A percentile compares a stretch with the other conserved stretches of the same genome.
phyloP scores from a whole-genome alignment of 495 filamentous ascomycete genomes.

The Aspergillus haitiensis region DNA sequence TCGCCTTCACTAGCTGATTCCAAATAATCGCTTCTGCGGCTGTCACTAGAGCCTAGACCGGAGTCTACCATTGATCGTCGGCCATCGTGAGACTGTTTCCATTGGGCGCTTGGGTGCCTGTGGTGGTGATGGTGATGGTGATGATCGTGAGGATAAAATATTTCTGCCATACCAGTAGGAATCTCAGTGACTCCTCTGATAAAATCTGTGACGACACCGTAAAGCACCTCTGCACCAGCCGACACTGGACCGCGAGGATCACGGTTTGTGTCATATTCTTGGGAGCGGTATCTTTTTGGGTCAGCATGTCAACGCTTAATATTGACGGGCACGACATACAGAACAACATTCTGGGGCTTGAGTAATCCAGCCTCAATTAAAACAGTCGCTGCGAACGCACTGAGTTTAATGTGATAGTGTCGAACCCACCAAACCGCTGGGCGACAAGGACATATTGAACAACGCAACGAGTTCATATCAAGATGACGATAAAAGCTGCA shows the following conservation, averaged over 20 bases:
- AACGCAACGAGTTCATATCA: slow-evolving; percentile 59
- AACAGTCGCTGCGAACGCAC: slow-evolving; percentile 66
- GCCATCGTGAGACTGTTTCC: slow-evolving; percentile 2
- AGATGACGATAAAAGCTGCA: slow-evolving; percentile 70
- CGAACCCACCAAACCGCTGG: slow-evolving; percentile 71
- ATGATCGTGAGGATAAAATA: slow-evolving; percentile 21
- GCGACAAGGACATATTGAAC: slow-evolving; percentile 61
- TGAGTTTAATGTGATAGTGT: slow-evolving; percentile 61
- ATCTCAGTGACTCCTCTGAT: slow-evolving; percentile 82
- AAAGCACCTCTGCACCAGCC: slow-evolving; percentile 67
- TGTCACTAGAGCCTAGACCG: neutral
- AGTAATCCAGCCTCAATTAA: slow-evolving; percentile 62
- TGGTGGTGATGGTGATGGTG: slow-evolving; percentile 14
- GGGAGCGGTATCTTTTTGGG: slow-evolving; percentile 56
- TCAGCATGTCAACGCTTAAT: neutral
- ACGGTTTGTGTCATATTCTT: slow-evolving; percentile 70
- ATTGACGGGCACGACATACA: slow-evolving; percentile 49
- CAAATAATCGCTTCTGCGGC: neutral
- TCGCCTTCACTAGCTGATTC: neutral
- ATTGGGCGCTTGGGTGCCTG: neutral
- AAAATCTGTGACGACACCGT: slow-evolving; percentile 72
- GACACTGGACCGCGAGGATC: slow-evolving; percentile 72
- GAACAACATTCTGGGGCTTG: slow-evolving; percentile 63
- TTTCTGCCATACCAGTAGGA: slow-evolving; percentile 69
- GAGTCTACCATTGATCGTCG: neutral